phyloP scores from a whole-genome alignment of 345 rosid genomes.

The Hibiscus syriacus region DNA sequence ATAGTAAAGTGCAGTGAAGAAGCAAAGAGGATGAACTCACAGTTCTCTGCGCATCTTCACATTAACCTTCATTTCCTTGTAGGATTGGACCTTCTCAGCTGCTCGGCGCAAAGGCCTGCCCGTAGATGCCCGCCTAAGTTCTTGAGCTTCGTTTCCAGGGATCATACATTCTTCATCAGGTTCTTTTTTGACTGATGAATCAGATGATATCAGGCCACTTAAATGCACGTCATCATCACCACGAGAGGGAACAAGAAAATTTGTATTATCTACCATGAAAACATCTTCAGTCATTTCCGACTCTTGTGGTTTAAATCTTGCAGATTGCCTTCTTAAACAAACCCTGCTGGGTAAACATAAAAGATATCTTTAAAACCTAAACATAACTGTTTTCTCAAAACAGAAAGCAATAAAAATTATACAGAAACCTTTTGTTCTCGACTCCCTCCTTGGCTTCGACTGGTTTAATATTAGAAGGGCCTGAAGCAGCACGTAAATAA shows the following conservation, averaged over 20 bases:
- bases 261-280: slow-evolving; percentile 10
- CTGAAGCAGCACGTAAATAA: background rate
- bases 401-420: background rate
- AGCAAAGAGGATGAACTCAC: slow-evolving; percentile 17
- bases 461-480: background rate
- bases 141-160: slow-evolving; percentile 24
- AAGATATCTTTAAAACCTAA: background rate
- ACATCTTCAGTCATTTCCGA: slow-evolving; percentile 8
- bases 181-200: background rate
- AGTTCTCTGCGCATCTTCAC: slow-evolving; percentile 54
- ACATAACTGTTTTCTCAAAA: background rate
- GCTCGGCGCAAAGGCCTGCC: slow-evolving; percentile 58
- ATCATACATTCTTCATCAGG: slow-evolving; percentile 16
- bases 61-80: slow-evolving; percentile 64
- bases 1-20: background rate
- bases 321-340: slow-evolving; percentile 20
- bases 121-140: slow-evolving; percentile 21
- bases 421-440: background rate
- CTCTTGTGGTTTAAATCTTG: slow-evolving; percentile 8
- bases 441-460: background rate
- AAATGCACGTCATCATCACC: background rate
- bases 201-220: slow-evolving; percentile 5
- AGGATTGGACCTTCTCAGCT: slow-evolving; percentile 51
- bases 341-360: slow-evolving; percentile 5
- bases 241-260: slow-evolving; percentile 21